Conservation (phyloP, 768 basidiomycete genomes). For the Termitomyces sp. region DNA sequence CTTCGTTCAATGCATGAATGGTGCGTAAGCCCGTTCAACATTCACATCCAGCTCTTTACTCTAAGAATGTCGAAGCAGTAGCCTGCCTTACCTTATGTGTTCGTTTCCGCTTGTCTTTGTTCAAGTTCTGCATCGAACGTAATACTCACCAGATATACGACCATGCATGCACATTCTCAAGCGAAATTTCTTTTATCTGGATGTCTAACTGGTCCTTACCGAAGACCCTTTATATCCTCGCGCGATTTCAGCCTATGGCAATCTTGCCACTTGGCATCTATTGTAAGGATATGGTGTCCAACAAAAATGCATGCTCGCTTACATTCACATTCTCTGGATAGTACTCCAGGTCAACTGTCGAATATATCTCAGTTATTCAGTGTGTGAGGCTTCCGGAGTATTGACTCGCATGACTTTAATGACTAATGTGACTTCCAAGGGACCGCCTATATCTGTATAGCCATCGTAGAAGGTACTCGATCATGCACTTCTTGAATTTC, state of each 20-base stretch:
- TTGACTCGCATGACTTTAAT: background rate
- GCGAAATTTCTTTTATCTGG: background rate
- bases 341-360: constrained; percentile 4
- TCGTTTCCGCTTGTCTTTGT: background rate
- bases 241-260: background rate
- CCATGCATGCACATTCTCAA: background rate
- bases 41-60: background rate
- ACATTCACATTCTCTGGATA: background rate
- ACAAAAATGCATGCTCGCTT: background rate
- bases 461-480: background rate
- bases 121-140: background rate
- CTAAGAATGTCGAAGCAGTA: background rate
- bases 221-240: background rate
- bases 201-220: background rate
- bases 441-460: constrained; percentile 3
- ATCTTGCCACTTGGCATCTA: background rate
- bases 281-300: background rate
- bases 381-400: background rate
- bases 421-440: background rate
- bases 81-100: background rate
- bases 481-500: background rate
- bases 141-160: background rate
- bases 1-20: background rate
- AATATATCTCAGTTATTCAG: constrained; percentile 2
- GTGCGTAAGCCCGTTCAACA: background rate